These are phyloP conservation scores for Epichloe glyceriae DNA, from an alignment of 2,329 filamentous ascomycete species.

Conservation along the genomic window DNA sequence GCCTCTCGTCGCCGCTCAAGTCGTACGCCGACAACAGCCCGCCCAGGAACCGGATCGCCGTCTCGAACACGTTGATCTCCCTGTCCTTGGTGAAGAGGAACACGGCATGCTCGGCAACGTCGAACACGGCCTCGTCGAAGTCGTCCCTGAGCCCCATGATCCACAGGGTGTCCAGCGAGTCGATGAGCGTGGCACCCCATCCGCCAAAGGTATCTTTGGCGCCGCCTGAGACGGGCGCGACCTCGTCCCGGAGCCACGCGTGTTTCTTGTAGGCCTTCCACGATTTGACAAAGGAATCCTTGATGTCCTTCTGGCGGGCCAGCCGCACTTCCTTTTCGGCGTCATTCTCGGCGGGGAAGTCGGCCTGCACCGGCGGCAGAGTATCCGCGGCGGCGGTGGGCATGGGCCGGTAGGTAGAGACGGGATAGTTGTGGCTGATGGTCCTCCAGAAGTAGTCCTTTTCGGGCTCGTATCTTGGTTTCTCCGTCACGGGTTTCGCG, in stretches of 20 bases:
- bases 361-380: constrained; percentile 6
- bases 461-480: constrained; percentile 6
- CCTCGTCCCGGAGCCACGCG: constrained; percentile 41
- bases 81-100: constrained; percentile 30
- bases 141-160: constrained; percentile 48
- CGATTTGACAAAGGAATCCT: constrained; percentile 26
- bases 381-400: constrained; percentile 3
- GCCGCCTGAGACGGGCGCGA: constrained; percentile 34
- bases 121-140: constrained; percentile 39
- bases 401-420: constrained; percentile 6
- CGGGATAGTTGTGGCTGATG: constrained; percentile 9
- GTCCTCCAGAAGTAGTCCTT: constrained; percentile 11
- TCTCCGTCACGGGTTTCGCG: not conserved
- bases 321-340: constrained; percentile 17
- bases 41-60: constrained; percentile 41
- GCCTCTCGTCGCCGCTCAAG: constrained; percentile 27
- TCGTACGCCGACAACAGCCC: constrained; percentile 38
- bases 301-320: constrained; percentile 26
- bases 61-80: constrained; percentile 40
- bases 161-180: constrained; percentile 47
- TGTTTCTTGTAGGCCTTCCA: constrained; percentile 39
- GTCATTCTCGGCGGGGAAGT: constrained; percentile 8
- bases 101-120: constrained; percentile 32
- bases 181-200: constrained; percentile 47
- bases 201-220: constrained; percentile 36